Conservation (phyloP, 371 early-diverging fungal genomes). For the Batkoa obscura region DNA sequence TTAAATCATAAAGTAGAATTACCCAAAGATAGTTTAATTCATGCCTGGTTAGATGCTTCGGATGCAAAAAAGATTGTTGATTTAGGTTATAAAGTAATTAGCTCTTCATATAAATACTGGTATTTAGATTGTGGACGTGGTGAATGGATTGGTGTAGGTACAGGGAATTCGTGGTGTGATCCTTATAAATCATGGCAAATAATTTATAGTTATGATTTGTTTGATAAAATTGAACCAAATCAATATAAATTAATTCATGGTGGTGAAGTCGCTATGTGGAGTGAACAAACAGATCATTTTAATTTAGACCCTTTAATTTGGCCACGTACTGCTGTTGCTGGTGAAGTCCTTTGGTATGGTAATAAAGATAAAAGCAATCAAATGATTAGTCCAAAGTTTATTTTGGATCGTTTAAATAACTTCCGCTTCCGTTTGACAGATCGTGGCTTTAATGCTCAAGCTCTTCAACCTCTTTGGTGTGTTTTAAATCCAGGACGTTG, state of each 20-base stretch:
- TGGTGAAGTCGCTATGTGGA: slow-evolving; percentile 45
- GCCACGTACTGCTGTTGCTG: slow-evolving; percentile 48
- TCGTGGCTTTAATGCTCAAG: slow-evolving; percentile 48
- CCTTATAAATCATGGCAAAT: slow-evolving; percentile 69
- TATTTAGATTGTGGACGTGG: slow-evolving; percentile 6
- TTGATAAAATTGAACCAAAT: background rate
- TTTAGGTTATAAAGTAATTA: background rate
- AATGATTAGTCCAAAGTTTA: slow-evolving; percentile 23
- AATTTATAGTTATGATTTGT: slow-evolving; percentile 44
- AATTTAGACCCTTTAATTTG: slow-evolving; percentile 41
- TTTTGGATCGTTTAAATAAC: slow-evolving; percentile 30
- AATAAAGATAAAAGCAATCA: slow-evolving; percentile 27
- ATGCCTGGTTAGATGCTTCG: background rate
- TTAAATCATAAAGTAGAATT: slow-evolving; percentile 20
- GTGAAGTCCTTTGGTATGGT: slow-evolving; percentile 58
- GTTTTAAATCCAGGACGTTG: slow-evolving; percentile 22
- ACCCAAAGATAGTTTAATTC: slow-evolving; percentile 13
- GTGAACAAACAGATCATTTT: slow-evolving; percentile 41
- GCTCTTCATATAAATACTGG: background rate
- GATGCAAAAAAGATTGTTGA: background rate
- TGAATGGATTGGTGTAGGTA: slow-evolving; percentile 53
- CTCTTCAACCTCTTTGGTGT: slow-evolving; percentile 53
- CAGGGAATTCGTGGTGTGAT: slow-evolving; percentile 57
- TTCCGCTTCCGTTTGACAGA: slow-evolving; percentile 44
- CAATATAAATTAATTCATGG: slow-evolving; percentile 20